Evolutionary conservation across 2,329 filamentous ascomycete species (phyloP).

Genomic region (Shiraia sp.): DNA sequence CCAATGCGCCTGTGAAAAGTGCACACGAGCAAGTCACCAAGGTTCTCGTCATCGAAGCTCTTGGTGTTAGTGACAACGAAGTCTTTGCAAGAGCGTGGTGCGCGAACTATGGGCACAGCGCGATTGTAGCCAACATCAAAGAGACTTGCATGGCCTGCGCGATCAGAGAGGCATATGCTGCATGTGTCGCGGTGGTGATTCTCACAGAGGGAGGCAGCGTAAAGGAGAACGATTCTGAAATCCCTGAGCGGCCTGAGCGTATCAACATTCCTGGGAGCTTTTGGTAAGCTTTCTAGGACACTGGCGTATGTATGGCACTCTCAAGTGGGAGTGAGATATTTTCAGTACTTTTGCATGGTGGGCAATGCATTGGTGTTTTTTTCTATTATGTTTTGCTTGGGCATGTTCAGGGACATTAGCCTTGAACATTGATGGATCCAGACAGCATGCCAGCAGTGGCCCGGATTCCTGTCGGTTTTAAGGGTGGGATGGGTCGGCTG

Average conservation of each 20-base stretch:
- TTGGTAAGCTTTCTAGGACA: constrained; percentile 1
- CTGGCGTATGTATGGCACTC: constrained; percentile 7
- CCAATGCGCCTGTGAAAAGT: constrained; percentile 18
- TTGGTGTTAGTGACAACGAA: constrained; percentile 75
- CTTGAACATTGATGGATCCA: too few species aligned
- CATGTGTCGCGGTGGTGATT: constrained; percentile 72
- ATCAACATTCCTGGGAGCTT: constrained; percentile 9
- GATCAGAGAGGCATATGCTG: constrained; percentile 75
- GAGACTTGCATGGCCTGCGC: constrained; percentile 76
- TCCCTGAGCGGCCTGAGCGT: constrained; percentile 9
- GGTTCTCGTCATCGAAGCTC: constrained; percentile 72
- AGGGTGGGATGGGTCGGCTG: background rate
- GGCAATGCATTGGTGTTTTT: background rate
- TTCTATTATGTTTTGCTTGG: constrained; percentile 2
- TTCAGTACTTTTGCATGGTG: background rate
- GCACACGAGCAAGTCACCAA: constrained; percentile 56
- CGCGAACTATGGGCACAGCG: constrained; percentile 72
- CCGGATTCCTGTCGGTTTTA: too few species aligned
- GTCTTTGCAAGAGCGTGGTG: constrained; percentile 78
- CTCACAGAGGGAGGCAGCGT: constrained; percentile 54
- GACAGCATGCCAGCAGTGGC: too few species aligned
- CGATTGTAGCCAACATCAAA: constrained; percentile 69
- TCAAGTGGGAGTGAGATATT: background rate
- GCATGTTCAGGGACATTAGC: background rate
- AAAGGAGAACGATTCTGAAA: constrained; percentile 50